A percentile compares a stretch with the other conserved stretches of the same genome.
Evolutionary conservation across 2,329 filamentous ascomycete species (phyloP).

Genomic region (Fusarium tanahbumbuense): DNA sequence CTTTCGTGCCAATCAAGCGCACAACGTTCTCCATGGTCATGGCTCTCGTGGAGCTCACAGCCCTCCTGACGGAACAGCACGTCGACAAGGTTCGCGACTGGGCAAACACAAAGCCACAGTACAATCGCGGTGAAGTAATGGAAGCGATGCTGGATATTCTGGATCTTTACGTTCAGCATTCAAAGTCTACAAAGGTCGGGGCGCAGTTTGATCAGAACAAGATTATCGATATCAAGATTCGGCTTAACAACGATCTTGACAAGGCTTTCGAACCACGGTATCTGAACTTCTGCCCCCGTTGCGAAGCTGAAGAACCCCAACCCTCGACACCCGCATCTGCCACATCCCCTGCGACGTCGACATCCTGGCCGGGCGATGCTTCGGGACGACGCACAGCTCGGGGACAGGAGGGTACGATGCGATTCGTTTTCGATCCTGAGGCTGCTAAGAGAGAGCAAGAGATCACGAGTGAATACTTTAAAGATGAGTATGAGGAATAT

Average conservation of each 20-base stretch:
- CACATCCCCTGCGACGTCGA: slow-evolving; percentile 55
- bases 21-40: slow-evolving; percentile 87
- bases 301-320: slow-evolving; percentile 56
- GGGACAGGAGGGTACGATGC: slow-evolving; percentile 77
- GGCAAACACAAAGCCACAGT: slow-evolving; percentile 60
- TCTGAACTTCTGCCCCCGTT: slow-evolving; percentile 68
- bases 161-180: slow-evolving; percentile 91
- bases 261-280: slow-evolving; percentile 71
- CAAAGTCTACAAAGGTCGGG: slow-evolving; percentile 79
- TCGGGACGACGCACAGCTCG: slow-evolving; percentile 51
- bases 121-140: slow-evolving; percentile 61
- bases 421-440: slow-evolving; percentile 88
- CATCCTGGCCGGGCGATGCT: slow-evolving; percentile 53
- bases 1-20: slow-evolving; percentile 91
- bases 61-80: slow-evolving; percentile 67
- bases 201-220: slow-evolving; percentile 76
- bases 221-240: slow-evolving; percentile 88
- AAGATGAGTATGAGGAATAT: slow-evolving; percentile 80
- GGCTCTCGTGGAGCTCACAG: slow-evolving; percentile 83
- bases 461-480: slow-evolving; percentile 75
- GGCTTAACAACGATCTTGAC: slow-evolving; percentile 84
- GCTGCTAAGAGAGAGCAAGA: slow-evolving; percentile 78
- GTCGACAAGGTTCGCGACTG: slow-evolving; percentile 63
- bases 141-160: slow-evolving; percentile 92
- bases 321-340: slow-evolving; percentile 48